phyloP scores from a whole-genome alignment of 75 land plant species.

The Ceratopteris richardii region DNA sequence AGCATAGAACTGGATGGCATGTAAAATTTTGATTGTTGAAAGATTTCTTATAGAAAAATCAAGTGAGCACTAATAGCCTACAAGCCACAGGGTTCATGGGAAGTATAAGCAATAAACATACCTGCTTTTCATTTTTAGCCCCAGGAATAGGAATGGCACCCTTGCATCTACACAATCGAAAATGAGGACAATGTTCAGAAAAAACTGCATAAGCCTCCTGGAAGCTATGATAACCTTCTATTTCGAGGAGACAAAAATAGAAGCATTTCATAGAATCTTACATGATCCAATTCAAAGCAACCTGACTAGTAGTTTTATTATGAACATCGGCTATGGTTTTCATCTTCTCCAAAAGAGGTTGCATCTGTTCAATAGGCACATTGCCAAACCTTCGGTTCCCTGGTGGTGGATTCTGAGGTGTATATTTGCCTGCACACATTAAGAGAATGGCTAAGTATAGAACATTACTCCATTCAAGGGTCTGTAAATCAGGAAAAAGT shows the following conservation, averaged over 20 bases:
- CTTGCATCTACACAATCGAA: conserved; percentile 9
- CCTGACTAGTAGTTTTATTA: conserved; percentile 8
- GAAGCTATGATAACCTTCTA: no score
- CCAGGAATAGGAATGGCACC: conserved; percentile 12
- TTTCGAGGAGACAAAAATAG: no score
- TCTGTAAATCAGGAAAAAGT: no score
- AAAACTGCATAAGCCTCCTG: not conserved
- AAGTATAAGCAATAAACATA: no score
- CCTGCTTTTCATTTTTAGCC: conserved; percentile 13
- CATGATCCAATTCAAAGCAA: conserved; percentile 13
- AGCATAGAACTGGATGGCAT: no score
- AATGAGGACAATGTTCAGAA: not conserved
- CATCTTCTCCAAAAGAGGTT: conserved; percentile 6
- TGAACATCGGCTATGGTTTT: conserved; percentile 3
- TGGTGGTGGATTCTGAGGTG: conserved; percentile 8
- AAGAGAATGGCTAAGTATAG: no score
- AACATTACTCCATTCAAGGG: no score
- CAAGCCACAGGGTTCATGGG: no score
- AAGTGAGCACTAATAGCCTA: no score
- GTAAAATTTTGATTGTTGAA: no score
- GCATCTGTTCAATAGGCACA: conserved; percentile 3
- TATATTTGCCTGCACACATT: conserved; percentile 4
- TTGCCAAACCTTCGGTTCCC: conserved; percentile 9
- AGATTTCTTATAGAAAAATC: no score
- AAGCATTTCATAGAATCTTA: not conserved